Base-by-base conservation (phyloP, 2,329 filamentous ascomycete genomes). In the Lecanosticta acicola region DNA sequence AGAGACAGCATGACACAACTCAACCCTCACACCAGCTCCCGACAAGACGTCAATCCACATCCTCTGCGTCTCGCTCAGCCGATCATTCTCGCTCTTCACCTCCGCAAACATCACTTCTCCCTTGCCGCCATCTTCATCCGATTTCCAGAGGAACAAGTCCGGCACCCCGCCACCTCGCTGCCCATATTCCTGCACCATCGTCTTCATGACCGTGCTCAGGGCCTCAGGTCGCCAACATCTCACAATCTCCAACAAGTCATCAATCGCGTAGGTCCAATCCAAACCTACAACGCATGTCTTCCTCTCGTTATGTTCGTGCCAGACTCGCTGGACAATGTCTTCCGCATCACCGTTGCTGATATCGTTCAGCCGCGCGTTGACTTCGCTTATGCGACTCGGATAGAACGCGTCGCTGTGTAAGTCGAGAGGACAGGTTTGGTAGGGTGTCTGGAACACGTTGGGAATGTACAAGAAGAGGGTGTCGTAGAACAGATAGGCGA, bases 11-110 rank as follows among this genome's bases (percentile, higher is more conserved):
- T 80, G 76, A 55, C 79, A 94, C 54, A 97, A 72, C 58, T 94
- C 90, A 20, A 97, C 91, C 56, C 77, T 79, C 32, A 97, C 78
- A 2, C 93, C 91, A 1, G 90, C 89, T 1, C 84, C 83, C 5
- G 83, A 84, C 43, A 98, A 75, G 5, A 96, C 88, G 72, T 97
- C 87, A 59, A 97, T 95, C 93, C 93, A 98, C 56, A 98, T 76
- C 57, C 93, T 75, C 71, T 98, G 93, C 14, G 90, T 94, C 71
- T 98, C 93, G 67, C 91, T 97, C 60, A 98, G 72, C 32, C 89
- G 81, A 73, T 98, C 93, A 67, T 95, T 96, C 64, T 73, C 71
- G 50, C 71, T 74, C 64, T 76, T 76, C 9, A 75, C 73, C 51
- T 76, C 73, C 1, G 65, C 59, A 45, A 69, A 68, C 60, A 66